Conservation (phyloP, 148 eudicot genomes). For the Dianthus caryophyllus region DNA sequence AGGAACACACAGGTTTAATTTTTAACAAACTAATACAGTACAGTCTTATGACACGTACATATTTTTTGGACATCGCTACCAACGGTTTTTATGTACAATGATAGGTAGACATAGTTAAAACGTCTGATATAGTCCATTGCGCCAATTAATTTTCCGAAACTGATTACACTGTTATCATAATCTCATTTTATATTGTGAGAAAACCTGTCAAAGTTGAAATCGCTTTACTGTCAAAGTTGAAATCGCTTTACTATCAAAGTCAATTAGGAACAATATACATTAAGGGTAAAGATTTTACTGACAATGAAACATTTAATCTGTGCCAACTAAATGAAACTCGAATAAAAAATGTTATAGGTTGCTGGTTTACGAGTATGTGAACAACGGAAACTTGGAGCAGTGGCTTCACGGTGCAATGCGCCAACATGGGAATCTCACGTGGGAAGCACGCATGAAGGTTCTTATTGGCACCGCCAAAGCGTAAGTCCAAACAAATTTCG, state of each 20-base stretch:
- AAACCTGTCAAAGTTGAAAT: too few relatives aligned
- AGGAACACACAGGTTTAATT: slow-evolving; percentile 83
- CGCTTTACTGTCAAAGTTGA: too few relatives aligned
- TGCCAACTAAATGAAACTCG: background rate
- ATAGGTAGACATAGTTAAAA: background rate
- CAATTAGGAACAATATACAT: too few relatives aligned
- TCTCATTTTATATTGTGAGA: too few relatives aligned
- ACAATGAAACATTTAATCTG: too few relatives aligned
- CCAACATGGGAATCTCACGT: slow-evolving; percentile 76
- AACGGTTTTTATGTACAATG: background rate
- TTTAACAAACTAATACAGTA: background rate
- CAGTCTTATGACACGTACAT: background rate
- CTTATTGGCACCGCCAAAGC: slow-evolving; percentile 91
- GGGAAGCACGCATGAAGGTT: slow-evolving; percentile 94
- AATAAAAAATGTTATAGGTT: slow-evolving; percentile 36
- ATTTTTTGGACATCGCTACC: background rate
- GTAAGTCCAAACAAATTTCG: slow-evolving; percentile 38
- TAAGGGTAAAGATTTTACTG: background rate
- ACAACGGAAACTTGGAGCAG: slow-evolving; percentile 88
- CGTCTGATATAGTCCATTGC: background rate
- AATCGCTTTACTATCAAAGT: too few relatives aligned
- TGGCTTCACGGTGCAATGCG: slow-evolving; percentile 97
- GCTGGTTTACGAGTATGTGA: slow-evolving; percentile 88
- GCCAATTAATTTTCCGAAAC: too few relatives aligned
- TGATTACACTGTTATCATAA: too few relatives aligned